Percentiles rank a stretch among this genome's conserved stretches.
Evolutionary conservation across 164 flowering plant species (phyloP).

Genomic region (Tetracentron sinense): DNA sequence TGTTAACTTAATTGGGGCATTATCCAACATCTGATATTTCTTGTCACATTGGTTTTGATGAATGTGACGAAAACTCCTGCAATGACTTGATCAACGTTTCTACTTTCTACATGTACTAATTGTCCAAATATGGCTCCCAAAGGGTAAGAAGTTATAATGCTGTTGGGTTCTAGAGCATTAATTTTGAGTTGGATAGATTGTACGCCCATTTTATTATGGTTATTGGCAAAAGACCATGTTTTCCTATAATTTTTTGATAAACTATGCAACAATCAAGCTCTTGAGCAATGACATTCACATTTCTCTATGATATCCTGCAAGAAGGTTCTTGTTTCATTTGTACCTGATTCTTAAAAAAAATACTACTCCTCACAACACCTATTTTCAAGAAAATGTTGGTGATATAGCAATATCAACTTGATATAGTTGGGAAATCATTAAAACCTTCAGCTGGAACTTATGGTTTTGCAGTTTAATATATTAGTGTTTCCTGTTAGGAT

Average conservation of each 20-base stretch:
- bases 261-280: not conserved
- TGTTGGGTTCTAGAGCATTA: not conserved
- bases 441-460: too few relatives aligned
- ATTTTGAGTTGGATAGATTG: not conserved
- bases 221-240: not conserved
- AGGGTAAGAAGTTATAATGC: constrained; percentile 51
- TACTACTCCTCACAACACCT: not conserved
- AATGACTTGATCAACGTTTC: constrained; percentile 72
- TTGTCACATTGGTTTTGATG: constrained; percentile 14
- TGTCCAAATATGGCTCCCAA: constrained; percentile 89
- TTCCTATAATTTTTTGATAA: not conserved
- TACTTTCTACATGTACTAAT: constrained; percentile 89
- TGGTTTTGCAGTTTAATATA: too few relatives aligned
- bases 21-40: constrained; percentile 14
- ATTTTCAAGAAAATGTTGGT: not conserved
- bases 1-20: constrained; percentile 10
- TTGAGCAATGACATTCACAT: not conserved
- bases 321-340: not conserved
- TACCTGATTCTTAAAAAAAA: not conserved
- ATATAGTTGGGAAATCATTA: too few relatives aligned
- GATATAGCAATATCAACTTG: not conserved
- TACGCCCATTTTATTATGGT: too few relatives aligned
- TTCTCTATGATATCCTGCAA: not conserved
- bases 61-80: constrained; percentile 19
- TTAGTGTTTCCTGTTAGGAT: too few relatives aligned